Conservation (phyloP, 352 stramenopile species). For the Phytophthora ohioensis region DNA sequence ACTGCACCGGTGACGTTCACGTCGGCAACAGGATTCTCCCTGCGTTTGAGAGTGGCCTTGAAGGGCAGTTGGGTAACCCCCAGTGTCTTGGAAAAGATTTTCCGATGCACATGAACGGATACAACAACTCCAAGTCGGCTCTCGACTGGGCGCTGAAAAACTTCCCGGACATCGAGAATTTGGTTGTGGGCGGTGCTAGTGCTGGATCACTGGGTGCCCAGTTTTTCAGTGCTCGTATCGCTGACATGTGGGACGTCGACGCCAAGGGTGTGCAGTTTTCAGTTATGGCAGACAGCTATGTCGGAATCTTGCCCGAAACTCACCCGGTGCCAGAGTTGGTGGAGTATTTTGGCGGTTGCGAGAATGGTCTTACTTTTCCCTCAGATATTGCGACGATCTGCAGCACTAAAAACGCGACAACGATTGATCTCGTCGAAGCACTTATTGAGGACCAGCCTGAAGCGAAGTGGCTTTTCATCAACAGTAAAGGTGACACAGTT, state of each 20-base stretch:
- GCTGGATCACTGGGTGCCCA: conserved; percentile 58
- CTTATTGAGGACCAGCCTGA: conserved; percentile 48
- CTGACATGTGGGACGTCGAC: conserved; percentile 57
- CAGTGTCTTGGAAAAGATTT: conserved; percentile 41
- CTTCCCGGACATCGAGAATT: conserved; percentile 56
- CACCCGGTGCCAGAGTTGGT: conserved; percentile 37
- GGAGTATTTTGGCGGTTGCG: conserved; percentile 47
- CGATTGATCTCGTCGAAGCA: conserved; percentile 45
- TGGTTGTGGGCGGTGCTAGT: conserved; percentile 59
- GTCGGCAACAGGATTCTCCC: conserved; percentile 42
- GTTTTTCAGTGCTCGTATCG: conserved; percentile 42
- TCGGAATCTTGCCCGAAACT: conserved; percentile 48
- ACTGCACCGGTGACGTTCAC: conserved; percentile 73
- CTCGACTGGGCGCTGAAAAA: conserved; percentile 63
- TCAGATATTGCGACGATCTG: conserved; percentile 49
- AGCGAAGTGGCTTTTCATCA: conserved; percentile 66
- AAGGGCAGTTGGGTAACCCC: conserved; percentile 40
- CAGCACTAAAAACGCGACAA: conserved; percentile 39
- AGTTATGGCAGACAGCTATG: conserved; percentile 59
- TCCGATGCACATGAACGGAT: conserved; percentile 57
- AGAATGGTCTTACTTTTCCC: conserved; percentile 27
- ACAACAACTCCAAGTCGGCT: conserved; percentile 59
- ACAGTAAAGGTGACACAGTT: conserved; percentile 60
- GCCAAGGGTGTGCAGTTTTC: conserved; percentile 46
- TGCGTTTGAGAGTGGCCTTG: conserved; percentile 33